These are phyloP conservation scores for Phaeodactylum tricornutum DNA, from an alignment of 108 stramenopile genomes.

Conservation along the genomic window DNA sequence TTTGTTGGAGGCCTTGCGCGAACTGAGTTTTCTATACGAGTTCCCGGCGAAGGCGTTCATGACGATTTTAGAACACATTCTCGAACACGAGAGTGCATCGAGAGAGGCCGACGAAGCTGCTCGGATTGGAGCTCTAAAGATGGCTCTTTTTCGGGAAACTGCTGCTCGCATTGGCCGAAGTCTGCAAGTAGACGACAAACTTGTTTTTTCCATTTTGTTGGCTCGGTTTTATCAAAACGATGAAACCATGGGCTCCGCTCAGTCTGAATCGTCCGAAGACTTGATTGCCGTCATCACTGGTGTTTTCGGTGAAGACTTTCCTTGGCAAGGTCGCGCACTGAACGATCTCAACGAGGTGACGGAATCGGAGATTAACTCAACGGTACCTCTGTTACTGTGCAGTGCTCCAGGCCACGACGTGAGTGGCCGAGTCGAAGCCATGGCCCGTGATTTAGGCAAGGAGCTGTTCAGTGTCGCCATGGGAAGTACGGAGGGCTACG, in stretches of 20 bases:
- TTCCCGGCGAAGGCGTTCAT: conserved; percentile 80
- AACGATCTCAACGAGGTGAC: conserved; percentile 69
- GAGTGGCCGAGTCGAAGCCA: conserved; percentile 86
- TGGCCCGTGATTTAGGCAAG: conserved; percentile 68
- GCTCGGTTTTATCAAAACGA: conserved; percentile 51
- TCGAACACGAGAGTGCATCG: conserved; percentile 17
- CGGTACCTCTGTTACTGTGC: conserved; percentile 79
- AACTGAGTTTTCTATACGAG: conserved; percentile 74
- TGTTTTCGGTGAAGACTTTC: conserved; percentile 56
- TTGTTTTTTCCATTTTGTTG: conserved; percentile 86
- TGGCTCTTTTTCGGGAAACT: conserved; percentile 64
- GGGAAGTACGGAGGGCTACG: conserved; percentile 91
- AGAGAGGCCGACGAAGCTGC: conserved; percentile 16
- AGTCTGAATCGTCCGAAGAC: conserved; percentile 31
- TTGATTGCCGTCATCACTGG: conserved; percentile 35
- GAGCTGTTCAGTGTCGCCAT: conserved; percentile 86
- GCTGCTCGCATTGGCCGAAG: conserved; percentile 82
- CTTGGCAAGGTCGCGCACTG: conserved; percentile 90
- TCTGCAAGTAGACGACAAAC: conserved; percentile 84
- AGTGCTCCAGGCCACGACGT: conserved; percentile 96
- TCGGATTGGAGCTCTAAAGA: conserved; percentile 55
- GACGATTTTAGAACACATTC: conserved; percentile 65
- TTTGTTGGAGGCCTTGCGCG: conserved; percentile 51
- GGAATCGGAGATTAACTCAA: conserved; percentile 54
- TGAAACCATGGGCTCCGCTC: conserved; percentile 27